Percentiles rank a stretch among this genome's conserved stretches.
These are phyloP conservation scores for Yamadazyma insecticola DNA, from an alignment of 805 yeast genomes.

Conservation along the genomic window DNA sequence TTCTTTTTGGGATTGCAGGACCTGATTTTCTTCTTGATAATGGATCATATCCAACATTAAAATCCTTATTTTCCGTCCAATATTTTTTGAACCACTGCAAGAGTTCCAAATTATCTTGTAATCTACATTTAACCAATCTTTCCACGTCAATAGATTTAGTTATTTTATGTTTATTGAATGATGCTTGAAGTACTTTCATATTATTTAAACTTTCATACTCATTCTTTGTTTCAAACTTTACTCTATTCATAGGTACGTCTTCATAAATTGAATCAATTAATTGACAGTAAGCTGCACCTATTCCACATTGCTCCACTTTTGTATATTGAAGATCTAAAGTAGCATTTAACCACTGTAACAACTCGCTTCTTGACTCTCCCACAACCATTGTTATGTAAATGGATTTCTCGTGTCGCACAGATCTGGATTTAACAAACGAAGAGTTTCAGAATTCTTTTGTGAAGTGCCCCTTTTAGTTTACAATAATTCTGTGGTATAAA, in stretches of 20 bases:
- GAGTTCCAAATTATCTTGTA: conserved; percentile 93
- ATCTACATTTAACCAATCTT: conserved; percentile 73
- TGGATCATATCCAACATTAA: conserved; percentile 61
- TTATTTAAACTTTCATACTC: conserved; percentile 78
- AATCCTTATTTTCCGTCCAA: conserved; percentile 76
- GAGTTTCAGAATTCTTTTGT: no score
- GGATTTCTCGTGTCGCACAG: no score
- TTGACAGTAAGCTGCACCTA: conserved; percentile 94
- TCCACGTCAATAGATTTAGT: conserved; percentile 78
- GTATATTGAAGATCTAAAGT: conserved; percentile 60
- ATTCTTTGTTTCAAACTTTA: conserved; percentile 62
- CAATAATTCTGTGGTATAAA: no score
- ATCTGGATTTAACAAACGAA: no score
- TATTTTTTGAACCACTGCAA: conserved; percentile 84
- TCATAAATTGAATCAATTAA: conserved; percentile 79
- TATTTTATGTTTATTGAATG: conserved; percentile 68
- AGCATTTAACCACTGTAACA: conserved; percentile 79
- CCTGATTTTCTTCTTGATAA: conserved; percentile 23
- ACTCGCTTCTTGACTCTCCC: conserved; percentile 80
- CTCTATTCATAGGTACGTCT: conserved; percentile 77
- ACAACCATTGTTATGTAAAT: no score
- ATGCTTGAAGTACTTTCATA: conserved; percentile 79
- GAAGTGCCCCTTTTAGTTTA: no score
- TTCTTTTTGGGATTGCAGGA: no score
- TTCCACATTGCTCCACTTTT: conserved; percentile 90